Percentiles rank a stretch among this genome's conserved stretches.
These are phyloP conservation scores for Sphagnum tenellum DNA, from an alignment of 225 moss, liverwort and hornwort genomes.

Conservation along the genomic window DNA sequence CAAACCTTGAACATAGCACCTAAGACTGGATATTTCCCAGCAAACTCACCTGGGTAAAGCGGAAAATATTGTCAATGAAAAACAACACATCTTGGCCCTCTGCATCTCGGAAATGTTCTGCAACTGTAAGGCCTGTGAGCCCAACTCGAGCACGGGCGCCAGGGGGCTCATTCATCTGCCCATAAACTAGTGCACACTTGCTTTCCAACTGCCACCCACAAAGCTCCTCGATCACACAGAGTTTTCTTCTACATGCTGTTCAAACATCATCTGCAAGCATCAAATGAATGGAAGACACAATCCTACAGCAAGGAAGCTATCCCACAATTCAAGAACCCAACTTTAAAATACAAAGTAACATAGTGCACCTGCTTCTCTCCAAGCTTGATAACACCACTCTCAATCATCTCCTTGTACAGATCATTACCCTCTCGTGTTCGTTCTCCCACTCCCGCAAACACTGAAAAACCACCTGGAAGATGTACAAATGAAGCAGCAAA, in stretches of 20 bases:
- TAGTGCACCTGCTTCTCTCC: slow-evolving; percentile 46
- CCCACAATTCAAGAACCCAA: no score
- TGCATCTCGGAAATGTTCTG: slow-evolving; percentile 58
- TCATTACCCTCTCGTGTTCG: slow-evolving; percentile 63
- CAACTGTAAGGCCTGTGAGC: slow-evolving; percentile 55
- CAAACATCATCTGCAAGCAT: neutral
- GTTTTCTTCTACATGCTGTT: no score
- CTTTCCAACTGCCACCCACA: slow-evolving; percentile 29
- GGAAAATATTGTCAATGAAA: slow-evolving; percentile 64
- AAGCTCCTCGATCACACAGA: neutral
- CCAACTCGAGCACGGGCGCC: slow-evolving; percentile 63
- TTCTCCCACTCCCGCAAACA: slow-evolving; percentile 59
- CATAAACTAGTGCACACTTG: slow-evolving; percentile 60
- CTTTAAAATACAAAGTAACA: neutral
- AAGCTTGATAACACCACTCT: slow-evolving; percentile 69
- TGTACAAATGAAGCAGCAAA: neutral
- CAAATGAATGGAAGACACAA: neutral
- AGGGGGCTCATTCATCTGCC: slow-evolving; percentile 66
- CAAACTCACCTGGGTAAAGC: slow-evolving; percentile 48
- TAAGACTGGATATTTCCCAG: neutral
- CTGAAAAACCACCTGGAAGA: slow-evolving; percentile 52
- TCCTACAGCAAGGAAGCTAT: no score
- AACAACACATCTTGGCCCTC: slow-evolving; percentile 66
- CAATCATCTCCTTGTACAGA: slow-evolving; percentile 65
- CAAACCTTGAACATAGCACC: neutral